Evolutionary conservation across 208 protist genomes (phyloP).

Genomic region (Leishmania turanica): DNA sequence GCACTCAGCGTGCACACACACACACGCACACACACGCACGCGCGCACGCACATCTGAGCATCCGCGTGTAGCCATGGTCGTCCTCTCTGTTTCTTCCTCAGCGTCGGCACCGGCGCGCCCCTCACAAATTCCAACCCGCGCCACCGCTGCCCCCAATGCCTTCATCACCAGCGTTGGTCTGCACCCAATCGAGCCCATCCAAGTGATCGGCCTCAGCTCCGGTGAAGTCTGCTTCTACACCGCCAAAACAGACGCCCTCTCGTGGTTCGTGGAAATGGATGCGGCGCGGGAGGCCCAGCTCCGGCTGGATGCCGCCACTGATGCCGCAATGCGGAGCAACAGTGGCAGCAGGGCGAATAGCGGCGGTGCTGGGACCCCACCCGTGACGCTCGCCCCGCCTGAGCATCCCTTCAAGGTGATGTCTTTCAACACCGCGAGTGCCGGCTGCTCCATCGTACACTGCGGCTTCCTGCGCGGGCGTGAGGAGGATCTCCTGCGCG

Average conservation of each 20-base stretch:
- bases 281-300: slow-evolving; percentile 14
- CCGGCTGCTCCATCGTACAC: slow-evolving; percentile 32
- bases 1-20: neutral
- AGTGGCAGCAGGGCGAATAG: neutral
- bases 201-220: slow-evolving; percentile 30
- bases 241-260: slow-evolving; percentile 32
- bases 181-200: slow-evolving; percentile 43
- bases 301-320: slow-evolving; percentile 1
- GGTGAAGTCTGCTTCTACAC: slow-evolving; percentile 39
- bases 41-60: neutral
- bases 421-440: slow-evolving; percentile 10
- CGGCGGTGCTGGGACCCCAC: neutral
- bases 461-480: slow-evolving; percentile 34
- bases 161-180: slow-evolving; percentile 38
- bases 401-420: slow-evolving; percentile 32
- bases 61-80: neutral
- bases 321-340: neutral
- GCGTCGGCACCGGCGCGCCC: neutral
- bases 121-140: neutral
- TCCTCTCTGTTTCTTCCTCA: neutral
- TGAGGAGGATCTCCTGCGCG: slow-evolving; percentile 36
- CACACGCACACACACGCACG: slow-evolving; percentile 1
- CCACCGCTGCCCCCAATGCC: neutral
- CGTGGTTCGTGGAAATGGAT: slow-evolving; percentile 36
- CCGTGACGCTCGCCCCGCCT: slow-evolving; percentile 10